A percentile compares a stretch with the other conserved stretches of the same genome.
These are phyloP conservation scores for Rhodamnia rubescens DNA, from an alignment of 345 rosid species.

Conservation along the genomic window DNA sequence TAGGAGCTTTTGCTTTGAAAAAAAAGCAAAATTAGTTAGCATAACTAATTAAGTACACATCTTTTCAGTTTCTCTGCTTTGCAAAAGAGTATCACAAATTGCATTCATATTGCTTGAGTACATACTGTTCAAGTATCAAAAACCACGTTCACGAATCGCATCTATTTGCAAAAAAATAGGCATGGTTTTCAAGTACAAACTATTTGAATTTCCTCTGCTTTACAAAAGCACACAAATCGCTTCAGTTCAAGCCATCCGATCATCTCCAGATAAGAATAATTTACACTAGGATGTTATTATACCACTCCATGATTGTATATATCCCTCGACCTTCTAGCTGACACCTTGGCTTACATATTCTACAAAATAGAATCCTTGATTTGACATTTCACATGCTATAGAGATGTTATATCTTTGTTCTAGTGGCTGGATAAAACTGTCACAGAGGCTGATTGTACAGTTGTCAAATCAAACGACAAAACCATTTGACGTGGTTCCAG, in stretches of 20 bases:
- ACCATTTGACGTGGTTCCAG: background rate
- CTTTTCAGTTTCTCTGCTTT: background rate
- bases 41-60: background rate
- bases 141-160: background rate
- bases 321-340: background rate
- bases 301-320: background rate
- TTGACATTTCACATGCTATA: background rate
- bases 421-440: background rate
- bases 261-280: background rate
- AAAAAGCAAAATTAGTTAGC: constrained; percentile 5
- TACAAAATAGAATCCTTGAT: background rate
- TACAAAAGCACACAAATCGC: background rate
- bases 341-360: background rate
- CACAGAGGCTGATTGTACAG: background rate
- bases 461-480: background rate
- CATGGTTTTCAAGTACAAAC: background rate
- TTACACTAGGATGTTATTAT: background rate
- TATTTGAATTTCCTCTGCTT: background rate
- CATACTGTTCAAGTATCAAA: too few relatives aligned
- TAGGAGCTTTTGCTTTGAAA: background rate
- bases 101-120: background rate
- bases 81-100: background rate
- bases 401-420: background rate
- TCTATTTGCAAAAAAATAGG: background rate
- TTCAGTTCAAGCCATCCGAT: background rate